Conservation (phyloP, 2,329 filamentous ascomycete genomes). For the Aspergillus sp. region DNA sequence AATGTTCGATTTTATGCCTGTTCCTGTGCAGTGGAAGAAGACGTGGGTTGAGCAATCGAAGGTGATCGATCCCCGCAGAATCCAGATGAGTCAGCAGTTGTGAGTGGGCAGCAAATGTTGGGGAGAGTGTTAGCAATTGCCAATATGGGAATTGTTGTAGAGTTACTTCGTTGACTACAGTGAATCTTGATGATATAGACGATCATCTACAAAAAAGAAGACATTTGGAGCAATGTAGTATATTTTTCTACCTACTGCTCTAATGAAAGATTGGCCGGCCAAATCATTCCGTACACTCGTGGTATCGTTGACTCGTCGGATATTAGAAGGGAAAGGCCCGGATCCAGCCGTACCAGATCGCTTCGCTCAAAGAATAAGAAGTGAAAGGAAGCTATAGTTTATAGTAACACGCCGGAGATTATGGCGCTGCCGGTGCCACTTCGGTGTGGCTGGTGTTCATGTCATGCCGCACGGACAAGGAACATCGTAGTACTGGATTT, state of each 20-base stretch:
- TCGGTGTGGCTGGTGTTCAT: too few relatives aligned
- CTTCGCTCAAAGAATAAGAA: conserved; percentile 12
- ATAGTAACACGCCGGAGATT: background rate
- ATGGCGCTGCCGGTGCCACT: too few relatives aligned
- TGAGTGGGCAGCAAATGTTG: conserved; percentile 1
- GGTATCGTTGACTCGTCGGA: conserved; percentile 32
- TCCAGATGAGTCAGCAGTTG: conserved; percentile 28
- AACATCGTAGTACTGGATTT: conserved; percentile 4
- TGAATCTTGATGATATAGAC: too few relatives aligned
- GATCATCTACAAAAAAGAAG: too few relatives aligned
- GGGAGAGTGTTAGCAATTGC: too few relatives aligned
- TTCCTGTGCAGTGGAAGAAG: conserved; percentile 9
- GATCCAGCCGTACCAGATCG: conserved; percentile 9
- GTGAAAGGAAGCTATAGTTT: background rate
- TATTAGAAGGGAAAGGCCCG: background rate
- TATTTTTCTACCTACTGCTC: background rate
- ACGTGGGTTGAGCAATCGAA: conserved; percentile 27
- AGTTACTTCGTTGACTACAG: too few relatives aligned
- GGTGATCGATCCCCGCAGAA: conserved; percentile 39
- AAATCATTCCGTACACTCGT: conserved; percentile 24
- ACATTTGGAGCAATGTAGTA: too few relatives aligned
- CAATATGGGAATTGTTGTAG: too few relatives aligned
- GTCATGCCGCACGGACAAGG: too few relatives aligned
- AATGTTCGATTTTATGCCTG: background rate
- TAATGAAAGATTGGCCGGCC: conserved; percentile 18